Conservation (phyloP, 2,329 filamentous ascomycete genomes). For the Claviceps quebecensis region DNA sequence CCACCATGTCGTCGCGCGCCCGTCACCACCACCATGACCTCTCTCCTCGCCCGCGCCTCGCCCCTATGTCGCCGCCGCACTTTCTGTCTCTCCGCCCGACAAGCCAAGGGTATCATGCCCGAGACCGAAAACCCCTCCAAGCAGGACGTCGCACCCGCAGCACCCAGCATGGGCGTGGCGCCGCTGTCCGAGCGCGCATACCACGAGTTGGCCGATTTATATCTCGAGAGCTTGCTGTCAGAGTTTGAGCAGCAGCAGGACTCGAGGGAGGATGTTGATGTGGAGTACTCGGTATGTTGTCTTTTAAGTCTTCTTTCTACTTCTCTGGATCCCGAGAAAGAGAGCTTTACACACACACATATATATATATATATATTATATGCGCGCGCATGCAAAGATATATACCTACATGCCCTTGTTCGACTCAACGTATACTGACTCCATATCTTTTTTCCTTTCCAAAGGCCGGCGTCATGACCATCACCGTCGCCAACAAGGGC, state of each 20-base stretch:
- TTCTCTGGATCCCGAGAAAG: too few species aligned
- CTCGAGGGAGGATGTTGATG: conserved; percentile 59
- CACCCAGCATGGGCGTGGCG: conserved; percentile 35
- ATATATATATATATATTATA: too few species aligned
- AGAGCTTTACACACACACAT: too few species aligned
- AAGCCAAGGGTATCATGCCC: conserved; percentile 42
- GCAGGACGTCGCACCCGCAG: conserved; percentile 22
- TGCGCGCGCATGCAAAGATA: neutral
- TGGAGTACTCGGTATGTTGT: conserved; percentile 68
- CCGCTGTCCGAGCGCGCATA: conserved; percentile 59
- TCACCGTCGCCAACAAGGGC: conserved; percentile 54
- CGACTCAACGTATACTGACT: too few species aligned
- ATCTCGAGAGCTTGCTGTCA: conserved; percentile 44
- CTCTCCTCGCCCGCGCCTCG: conserved; percentile 1
- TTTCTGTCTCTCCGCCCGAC: conserved; percentile 17
- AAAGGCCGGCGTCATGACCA: conserved; percentile 73
- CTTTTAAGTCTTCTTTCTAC: neutral
- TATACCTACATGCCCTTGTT: neutral
- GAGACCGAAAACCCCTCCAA: conserved; percentile 40
- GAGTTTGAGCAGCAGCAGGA: conserved; percentile 66
- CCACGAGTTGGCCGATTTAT: conserved; percentile 62
- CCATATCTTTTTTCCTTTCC: too few species aligned
- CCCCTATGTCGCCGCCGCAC: conserved; percentile 7
- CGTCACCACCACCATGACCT: conserved; percentile 8
- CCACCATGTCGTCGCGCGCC: conserved; percentile 15